These are phyloP conservation scores for Dioscorea alata DNA, from an alignment of 106 monocot species.

Conservation along the genomic window DNA sequence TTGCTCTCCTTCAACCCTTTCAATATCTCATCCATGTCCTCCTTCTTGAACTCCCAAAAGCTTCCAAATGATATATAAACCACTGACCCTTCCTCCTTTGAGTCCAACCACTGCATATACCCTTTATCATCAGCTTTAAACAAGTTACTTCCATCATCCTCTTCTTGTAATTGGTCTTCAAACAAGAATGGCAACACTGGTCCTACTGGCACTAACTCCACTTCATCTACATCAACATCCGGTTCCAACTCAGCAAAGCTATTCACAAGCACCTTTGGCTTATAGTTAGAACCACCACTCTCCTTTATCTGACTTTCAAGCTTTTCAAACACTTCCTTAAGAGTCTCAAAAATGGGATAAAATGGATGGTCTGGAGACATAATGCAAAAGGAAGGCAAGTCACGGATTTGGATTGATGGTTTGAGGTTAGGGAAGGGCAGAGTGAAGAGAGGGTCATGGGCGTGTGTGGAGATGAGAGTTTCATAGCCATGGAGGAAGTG, in stretches of 20 bases:
- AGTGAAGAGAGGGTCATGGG: conserved; percentile 5
- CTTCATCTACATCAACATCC: not conserved
- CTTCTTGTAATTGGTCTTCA: not conserved
- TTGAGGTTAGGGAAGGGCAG: conserved; percentile 8
- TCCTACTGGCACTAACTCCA: conserved; percentile 20
- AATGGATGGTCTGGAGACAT: not conserved
- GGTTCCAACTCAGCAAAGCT: conserved; percentile 24
- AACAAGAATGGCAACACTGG: conserved; percentile 10
- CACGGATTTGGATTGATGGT: conserved; percentile 7
- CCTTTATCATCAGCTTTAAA: not conserved
- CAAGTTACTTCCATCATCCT: not conserved
- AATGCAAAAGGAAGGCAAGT: conserved; percentile 20
- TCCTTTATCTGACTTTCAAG: not conserved
- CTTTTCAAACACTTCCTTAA: not conserved
- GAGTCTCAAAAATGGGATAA: too few species aligned
- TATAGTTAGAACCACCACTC: not conserved
- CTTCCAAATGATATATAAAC: conserved; percentile 34
- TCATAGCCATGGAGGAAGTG: conserved; percentile 32
- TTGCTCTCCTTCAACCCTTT: conserved; percentile 8
- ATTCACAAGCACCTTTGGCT: conserved; percentile 29
- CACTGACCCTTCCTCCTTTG: conserved; percentile 10
- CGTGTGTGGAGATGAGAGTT: conserved; percentile 1
- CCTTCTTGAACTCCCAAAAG: not conserved
- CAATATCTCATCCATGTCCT: conserved; percentile 18
- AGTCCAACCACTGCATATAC: conserved; percentile 31